Conservation (phyloP, 164 flowering plant genomes). For the Magnolia officinalis region DNA sequence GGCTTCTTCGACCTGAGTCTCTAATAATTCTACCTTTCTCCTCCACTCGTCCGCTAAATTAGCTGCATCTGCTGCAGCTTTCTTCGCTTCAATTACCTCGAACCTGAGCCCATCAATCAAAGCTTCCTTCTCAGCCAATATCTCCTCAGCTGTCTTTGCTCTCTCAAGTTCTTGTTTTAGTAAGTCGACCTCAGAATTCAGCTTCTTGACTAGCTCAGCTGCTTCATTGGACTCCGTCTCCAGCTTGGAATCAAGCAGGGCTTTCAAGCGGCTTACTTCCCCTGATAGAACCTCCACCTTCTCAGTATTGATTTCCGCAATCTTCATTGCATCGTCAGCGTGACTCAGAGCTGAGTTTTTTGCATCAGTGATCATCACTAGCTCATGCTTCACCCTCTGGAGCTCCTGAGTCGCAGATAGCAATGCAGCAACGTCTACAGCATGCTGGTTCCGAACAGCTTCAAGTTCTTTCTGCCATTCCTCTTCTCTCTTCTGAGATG, state of each 20-base stretch:
- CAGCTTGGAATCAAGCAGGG: slow-evolving; percentile 55
- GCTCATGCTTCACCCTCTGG: slow-evolving; percentile 61
- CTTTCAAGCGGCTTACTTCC: slow-evolving; percentile 61
- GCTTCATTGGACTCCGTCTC: slow-evolving; percentile 48
- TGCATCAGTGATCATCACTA: slow-evolving; percentile 65
- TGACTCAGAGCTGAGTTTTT: slow-evolving; percentile 76
- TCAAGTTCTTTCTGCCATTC: slow-evolving; percentile 79
- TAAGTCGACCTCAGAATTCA: slow-evolving; percentile 55
- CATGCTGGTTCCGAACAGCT: slow-evolving; percentile 66
- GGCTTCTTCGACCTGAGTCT: slow-evolving; percentile 49
- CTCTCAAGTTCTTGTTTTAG: slow-evolving; percentile 39
- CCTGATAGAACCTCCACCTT: slow-evolving; percentile 66
- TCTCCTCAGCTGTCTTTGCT: slow-evolving; percentile 18
- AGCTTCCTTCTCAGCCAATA: slow-evolving; percentile 20
- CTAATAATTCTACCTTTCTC: slow-evolving; percentile 51
- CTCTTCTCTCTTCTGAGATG: slow-evolving; percentile 69
- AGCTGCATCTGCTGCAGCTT: slow-evolving; percentile 68
- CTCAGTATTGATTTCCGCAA: slow-evolving; percentile 78
- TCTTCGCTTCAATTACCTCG: slow-evolving; percentile 63
- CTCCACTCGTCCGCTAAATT: slow-evolving; percentile 57
- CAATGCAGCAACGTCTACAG: slow-evolving; percentile 65
- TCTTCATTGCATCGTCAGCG: slow-evolving; percentile 87
- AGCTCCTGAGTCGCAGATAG: slow-evolving; percentile 72
- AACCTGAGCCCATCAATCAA: slow-evolving; percentile 42
- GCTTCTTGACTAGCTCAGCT: slow-evolving; percentile 34